Evolutionary conservation across 257 asterid species (phyloP).

Genomic region (Perilla frutescens): DNA sequence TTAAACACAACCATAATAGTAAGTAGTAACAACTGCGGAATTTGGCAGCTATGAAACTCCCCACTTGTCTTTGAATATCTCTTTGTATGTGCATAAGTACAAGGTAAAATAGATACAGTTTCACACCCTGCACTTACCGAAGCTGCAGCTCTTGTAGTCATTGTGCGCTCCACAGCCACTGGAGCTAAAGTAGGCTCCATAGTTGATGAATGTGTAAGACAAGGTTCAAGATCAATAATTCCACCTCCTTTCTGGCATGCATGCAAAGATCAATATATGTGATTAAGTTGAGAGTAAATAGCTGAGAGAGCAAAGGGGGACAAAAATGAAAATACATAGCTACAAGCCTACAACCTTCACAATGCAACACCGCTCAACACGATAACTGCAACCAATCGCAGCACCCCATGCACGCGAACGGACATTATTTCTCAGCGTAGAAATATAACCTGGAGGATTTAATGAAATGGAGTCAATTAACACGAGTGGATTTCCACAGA

Average conservation of each 20-base stretch:
- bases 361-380: constrained; percentile 86
- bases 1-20: background rate
- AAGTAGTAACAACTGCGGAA: background rate
- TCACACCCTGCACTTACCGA: constrained; percentile 60
- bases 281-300: constrained; percentile 25
- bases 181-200: constrained; percentile 99
- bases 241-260: constrained; percentile 87
- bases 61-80: constrained; percentile 1
- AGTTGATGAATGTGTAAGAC: constrained; percentile 91
- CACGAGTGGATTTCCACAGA: constrained; percentile 24
- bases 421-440: constrained; percentile 91
- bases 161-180: constrained; percentile 93
- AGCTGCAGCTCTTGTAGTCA: constrained; percentile 99
- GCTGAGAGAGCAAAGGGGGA: constrained; percentile 16
- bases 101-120: constrained; percentile 26
- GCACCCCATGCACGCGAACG: constrained; percentile 99
- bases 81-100: background rate
- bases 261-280: constrained; percentile 22
- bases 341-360: constrained; percentile 59
- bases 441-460: constrained; percentile 69
- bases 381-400: constrained; percentile 91
- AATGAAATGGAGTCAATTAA: constrained; percentile 31
- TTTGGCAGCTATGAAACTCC: constrained; percentile 17
- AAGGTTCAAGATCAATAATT: constrained; percentile 83
- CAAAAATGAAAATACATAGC: constrained; percentile 30